A percentile compares a stretch with the other conserved stretches of the same genome.
phyloP scores from a whole-genome alignment of 257 asterid genomes.

The Solanum appendiculatum region DNA sequence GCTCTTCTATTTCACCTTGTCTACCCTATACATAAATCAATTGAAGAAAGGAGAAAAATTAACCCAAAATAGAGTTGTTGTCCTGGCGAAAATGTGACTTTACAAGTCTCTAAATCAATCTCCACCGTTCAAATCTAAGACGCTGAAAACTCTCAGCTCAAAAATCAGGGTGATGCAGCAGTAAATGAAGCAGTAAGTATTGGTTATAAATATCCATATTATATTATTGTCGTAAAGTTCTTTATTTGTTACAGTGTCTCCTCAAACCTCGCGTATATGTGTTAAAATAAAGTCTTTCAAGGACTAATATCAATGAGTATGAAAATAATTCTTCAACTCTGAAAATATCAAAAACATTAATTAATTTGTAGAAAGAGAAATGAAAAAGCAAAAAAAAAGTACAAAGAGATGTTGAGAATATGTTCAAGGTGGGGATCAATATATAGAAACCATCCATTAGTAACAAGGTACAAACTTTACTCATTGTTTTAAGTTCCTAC shows the following conservation, averaged over 20 bases:
- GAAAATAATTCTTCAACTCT: background rate
- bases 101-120: background rate
- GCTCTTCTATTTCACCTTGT: background rate
- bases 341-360: background rate
- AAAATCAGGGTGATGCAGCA: background rate
- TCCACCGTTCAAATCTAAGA: background rate
- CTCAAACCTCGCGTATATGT: background rate
- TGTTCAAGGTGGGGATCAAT: background rate
- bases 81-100: background rate
- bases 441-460: background rate
- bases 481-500: background rate
- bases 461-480: background rate
- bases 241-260: background rate
- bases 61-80: background rate
- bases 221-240: too few species aligned
- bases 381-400: background rate
- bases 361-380: background rate
- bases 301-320: background rate
- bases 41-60: background rate
- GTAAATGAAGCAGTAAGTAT: background rate
- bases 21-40: background rate
- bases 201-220: too few species aligned
- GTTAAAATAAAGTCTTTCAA: background rate
- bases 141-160: too few species aligned
- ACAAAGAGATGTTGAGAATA: background rate